These are phyloP conservation scores for Kuraishia ogatae DNA, from an alignment of 805 yeast genomes.

Conservation along the genomic window DNA sequence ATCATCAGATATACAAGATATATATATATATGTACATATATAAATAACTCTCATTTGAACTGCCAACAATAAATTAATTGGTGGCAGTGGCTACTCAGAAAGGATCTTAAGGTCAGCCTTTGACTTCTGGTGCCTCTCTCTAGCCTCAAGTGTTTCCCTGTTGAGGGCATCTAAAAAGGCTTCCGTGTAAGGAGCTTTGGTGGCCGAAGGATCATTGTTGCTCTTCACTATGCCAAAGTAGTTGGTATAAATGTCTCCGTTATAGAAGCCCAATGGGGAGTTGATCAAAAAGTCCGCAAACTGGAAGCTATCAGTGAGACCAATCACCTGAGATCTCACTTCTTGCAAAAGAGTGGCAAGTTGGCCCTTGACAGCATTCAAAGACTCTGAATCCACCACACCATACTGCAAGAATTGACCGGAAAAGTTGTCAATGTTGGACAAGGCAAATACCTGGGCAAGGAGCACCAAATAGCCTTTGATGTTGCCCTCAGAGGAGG, in stretches of 20 bases:
- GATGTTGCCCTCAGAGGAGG: slow-evolving; percentile 28
- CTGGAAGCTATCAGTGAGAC: slow-evolving; percentile 78
- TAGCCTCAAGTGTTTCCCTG: slow-evolving; percentile 25
- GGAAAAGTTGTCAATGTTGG: slow-evolving; percentile 61
- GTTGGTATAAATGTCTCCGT: slow-evolving; percentile 78
- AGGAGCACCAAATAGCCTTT: slow-evolving; percentile 41
- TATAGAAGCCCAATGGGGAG: slow-evolving; percentile 71
- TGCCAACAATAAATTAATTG: no score
- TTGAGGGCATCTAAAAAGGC: slow-evolving; percentile 27
- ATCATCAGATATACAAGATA: not conserved
- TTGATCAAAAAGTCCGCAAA: slow-evolving; percentile 74
- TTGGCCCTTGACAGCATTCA: slow-evolving; percentile 31
- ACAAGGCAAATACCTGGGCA: slow-evolving; percentile 54
- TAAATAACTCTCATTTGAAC: not conserved
- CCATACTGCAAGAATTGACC: slow-evolving; percentile 63
- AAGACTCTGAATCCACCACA: slow-evolving; percentile 40
- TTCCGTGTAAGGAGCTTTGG: slow-evolving; percentile 55
- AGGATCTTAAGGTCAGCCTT: slow-evolving; percentile 14
- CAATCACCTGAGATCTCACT: slow-evolving; percentile 62
- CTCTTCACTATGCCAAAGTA: slow-evolving; percentile 51
- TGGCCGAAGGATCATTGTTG: slow-evolving; percentile 38
- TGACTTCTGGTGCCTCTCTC: slow-evolving; percentile 18
- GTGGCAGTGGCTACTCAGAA: not conserved
- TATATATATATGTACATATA: no score
- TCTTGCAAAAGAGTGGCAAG: slow-evolving; percentile 37